Percentiles rank a stretch among this genome's conserved stretches.
Evolutionary conservation across 805 yeast genomes (phyloP).

Genomic region (Cyberlindnera maritima): DNA sequence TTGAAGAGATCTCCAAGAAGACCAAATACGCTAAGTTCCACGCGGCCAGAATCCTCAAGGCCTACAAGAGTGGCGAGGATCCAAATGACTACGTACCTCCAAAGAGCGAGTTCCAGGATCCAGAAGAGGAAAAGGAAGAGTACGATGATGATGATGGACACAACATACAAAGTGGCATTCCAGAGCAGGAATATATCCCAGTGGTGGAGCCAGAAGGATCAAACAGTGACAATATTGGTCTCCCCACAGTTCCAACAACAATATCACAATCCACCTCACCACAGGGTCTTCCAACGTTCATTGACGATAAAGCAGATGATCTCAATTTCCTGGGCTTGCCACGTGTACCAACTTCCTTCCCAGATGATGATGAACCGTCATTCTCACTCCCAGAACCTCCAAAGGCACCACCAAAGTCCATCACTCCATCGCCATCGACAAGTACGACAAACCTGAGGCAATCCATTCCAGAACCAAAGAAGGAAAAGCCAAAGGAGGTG

Average conservation of each 20-base stretch:
- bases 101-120: conserved; percentile 1
- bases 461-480: neutral
- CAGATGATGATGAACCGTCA: conserved; percentile 3
- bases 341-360: conserved; percentile 8
- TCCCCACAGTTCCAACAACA: conserved; percentile 16
- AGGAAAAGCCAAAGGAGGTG: conserved; percentile 5
- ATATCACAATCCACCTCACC: conserved; percentile 6
- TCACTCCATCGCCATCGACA: neutral
- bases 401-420: conserved; percentile 6
- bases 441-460: neutral
- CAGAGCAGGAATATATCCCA: neutral
- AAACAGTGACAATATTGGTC: conserved; percentile 15
- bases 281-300: conserved; percentile 2
- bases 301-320: conserved; percentile 3
- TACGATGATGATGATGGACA: too few species aligned
- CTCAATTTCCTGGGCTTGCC: conserved; percentile 3
- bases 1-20: conserved; percentile 33
- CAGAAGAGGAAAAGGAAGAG: conserved; percentile 1
- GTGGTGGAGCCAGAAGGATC: conserved; percentile 12
- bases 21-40: conserved; percentile 63
- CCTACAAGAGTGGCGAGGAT: conserved; percentile 47
- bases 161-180: neutral
- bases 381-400: conserved; percentile 15
- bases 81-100: conserved; percentile 54
- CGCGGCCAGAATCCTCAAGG: conserved; percentile 53